Evolutionary conservation across 2,329 filamentous ascomycete species (phyloP).

Genomic region (Aspergillus ochraceoroseus): DNA sequence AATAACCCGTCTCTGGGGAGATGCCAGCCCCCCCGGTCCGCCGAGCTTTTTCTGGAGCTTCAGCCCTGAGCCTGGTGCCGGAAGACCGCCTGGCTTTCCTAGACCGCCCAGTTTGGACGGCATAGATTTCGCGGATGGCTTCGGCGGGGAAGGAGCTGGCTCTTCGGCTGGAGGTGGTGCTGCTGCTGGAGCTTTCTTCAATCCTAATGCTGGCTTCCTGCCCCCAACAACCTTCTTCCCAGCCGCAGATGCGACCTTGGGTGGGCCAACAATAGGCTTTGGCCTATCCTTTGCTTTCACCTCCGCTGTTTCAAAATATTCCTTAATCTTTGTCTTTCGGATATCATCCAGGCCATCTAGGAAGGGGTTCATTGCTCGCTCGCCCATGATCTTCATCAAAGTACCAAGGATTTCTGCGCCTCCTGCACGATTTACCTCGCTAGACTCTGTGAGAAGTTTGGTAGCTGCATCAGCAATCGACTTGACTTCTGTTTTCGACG

Average conservation of each 20-base stretch:
- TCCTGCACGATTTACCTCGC: slow-evolving; percentile 75
- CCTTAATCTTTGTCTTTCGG: slow-evolving; percentile 90
- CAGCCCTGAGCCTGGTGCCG: slow-evolving; percentile 41
- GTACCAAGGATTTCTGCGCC: slow-evolving; percentile 91
- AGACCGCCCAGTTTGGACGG: slow-evolving; percentile 47
- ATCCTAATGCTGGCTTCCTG: slow-evolving; percentile 49
- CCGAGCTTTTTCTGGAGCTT: slow-evolving; percentile 44
- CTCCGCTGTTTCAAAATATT: slow-evolving; percentile 75
- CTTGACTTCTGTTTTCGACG: slow-evolving; percentile 75
- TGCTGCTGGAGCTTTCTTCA: slow-evolving; percentile 48
- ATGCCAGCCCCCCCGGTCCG: slow-evolving; percentile 39
- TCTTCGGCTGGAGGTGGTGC: slow-evolving; percentile 53
- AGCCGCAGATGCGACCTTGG: slow-evolving; percentile 54
- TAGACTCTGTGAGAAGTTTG: slow-evolving; percentile 85
- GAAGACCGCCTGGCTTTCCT: slow-evolving; percentile 39
- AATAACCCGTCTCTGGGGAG: slow-evolving; percentile 42
- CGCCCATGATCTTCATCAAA: slow-evolving; percentile 97
- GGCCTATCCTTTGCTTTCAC: slow-evolving; percentile 90
- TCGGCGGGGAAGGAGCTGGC: slow-evolving; percentile 48
- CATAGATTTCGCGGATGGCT: slow-evolving; percentile 38
- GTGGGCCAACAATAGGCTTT: slow-evolving; percentile 63
- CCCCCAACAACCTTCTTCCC: slow-evolving; percentile 52
- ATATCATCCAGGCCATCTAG: slow-evolving; percentile 93
- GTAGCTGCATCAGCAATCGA: slow-evolving; percentile 82
- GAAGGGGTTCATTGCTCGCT: slow-evolving; percentile 89